Percentiles rank a stretch among this genome's conserved stretches.
These are phyloP conservation scores for Dryadomyces sulphureus DNA, from an alignment of 2,329 filamentous ascomycete genomes.

Conservation along the genomic window DNA sequence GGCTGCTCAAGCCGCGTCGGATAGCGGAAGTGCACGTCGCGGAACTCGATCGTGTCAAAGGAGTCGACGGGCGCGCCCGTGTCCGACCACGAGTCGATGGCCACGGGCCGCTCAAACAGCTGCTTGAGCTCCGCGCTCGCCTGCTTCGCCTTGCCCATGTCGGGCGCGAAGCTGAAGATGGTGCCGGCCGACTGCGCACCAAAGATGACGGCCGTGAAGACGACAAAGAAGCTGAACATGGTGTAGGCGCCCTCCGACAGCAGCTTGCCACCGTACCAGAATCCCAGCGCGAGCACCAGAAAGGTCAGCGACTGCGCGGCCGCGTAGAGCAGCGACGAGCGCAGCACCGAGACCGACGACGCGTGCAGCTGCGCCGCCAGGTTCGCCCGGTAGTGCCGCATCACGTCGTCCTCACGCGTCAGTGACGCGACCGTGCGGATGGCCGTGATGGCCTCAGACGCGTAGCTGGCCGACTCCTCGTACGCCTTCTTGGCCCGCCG, in stretches of 20 bases:
- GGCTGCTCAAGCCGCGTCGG: constrained; percentile 81
- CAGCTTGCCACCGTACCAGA: constrained; percentile 79
- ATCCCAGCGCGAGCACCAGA: constrained; percentile 70
- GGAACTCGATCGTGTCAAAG: constrained; percentile 71
- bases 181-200: constrained; percentile 83
- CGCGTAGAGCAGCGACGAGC: constrained; percentile 68
- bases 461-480: constrained; percentile 67
- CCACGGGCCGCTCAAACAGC: constrained; percentile 69
- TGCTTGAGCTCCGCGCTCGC: constrained; percentile 68
- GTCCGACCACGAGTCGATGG: constrained; percentile 67
- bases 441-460: constrained; percentile 84
- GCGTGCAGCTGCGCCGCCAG: constrained; percentile 51
- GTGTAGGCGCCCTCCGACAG: constrained; percentile 57
- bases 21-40: constrained; percentile 87
- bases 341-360: constrained; percentile 59
- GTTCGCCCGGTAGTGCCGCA: constrained; percentile 51
- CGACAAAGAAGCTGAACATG: constrained; percentile 83
- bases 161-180: constrained; percentile 78
- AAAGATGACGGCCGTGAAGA: constrained; percentile 78
- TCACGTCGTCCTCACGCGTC: constrained; percentile 73
- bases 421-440: constrained; percentile 89
- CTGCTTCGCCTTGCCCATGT: constrained; percentile 85
- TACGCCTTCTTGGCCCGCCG: constrained; percentile 67
- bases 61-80: constrained; percentile 47
- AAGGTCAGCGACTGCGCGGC: constrained; percentile 74